A percentile compares a stretch with the other conserved stretches of the same genome.
Evolutionary conservation across 2,329 filamentous ascomycete genomes (phyloP).

Genomic region (Pseudogymnoascus sp.): DNA sequence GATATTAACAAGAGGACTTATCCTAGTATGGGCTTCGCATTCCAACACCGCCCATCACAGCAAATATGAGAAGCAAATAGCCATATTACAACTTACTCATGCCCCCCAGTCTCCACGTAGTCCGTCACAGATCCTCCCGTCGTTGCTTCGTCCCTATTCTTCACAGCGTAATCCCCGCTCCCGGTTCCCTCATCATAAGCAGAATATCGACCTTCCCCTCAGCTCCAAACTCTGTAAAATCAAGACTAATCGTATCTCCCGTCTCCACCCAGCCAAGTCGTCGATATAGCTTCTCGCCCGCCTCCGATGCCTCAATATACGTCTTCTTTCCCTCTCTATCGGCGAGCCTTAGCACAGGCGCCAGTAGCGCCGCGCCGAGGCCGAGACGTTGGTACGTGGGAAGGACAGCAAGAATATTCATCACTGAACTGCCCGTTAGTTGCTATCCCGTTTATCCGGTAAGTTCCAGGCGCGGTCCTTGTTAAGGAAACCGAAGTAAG

Average conservation of each 20-base stretch:
- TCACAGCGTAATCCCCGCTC: neutral
- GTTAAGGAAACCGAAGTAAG: neutral
- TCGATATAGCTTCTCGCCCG: conserved; percentile 34
- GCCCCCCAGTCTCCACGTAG: no score
- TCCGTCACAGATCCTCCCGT: no score
- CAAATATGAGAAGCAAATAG: neutral
- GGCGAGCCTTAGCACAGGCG: conserved; percentile 32
- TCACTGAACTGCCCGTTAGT: conserved; percentile 15
- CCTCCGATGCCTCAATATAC: conserved; percentile 36
- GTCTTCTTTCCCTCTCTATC: conserved; percentile 30
- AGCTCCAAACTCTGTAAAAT: neutral
- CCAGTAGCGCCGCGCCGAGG: conserved; percentile 32
- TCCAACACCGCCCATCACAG: neutral
- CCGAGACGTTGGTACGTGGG: conserved; percentile 34
- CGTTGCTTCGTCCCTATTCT: no score
- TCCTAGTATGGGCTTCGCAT: neutral
- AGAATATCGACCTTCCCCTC: neutral
- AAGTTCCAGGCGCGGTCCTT: no score
- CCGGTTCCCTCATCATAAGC: conserved; percentile 9
- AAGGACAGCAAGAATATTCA: conserved; percentile 33
- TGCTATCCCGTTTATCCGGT: neutral
- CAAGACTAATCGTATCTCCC: neutral
- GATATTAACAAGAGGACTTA: neutral
- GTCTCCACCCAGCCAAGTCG: conserved; percentile 35
- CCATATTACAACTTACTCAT: neutral